A percentile compares a stretch with the other conserved stretches of the same genome.
Evolutionary conservation across 1,139 yeast species (phyloP).

Genomic region (Candida freyschussii): DNA sequence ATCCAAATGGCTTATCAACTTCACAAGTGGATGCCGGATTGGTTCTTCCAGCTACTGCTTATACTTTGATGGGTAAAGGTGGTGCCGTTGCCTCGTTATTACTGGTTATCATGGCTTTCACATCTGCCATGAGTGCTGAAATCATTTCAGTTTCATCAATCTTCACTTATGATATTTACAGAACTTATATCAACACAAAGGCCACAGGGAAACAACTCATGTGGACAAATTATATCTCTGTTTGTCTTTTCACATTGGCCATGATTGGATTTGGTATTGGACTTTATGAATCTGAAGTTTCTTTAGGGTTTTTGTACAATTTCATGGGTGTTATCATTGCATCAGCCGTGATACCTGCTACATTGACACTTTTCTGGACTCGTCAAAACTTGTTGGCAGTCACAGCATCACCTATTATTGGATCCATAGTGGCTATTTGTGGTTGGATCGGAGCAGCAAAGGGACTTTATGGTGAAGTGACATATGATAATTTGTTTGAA

Average conservation of each 20-base stretch:
- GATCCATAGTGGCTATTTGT: constrained; percentile 57
- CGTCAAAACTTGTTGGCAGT: constrained; percentile 63
- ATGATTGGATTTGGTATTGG: constrained; percentile 86
- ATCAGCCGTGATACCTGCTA: constrained; percentile 77
- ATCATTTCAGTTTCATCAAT: constrained; percentile 83
- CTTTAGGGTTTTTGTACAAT: constrained; percentile 83
- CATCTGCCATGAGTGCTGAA: constrained; percentile 83
- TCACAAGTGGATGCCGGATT: constrained; percentile 76
- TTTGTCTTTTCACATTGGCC: constrained; percentile 48
- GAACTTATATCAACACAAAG: constrained; percentile 69
- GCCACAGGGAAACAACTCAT: constrained; percentile 74
- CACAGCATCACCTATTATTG: constrained; percentile 54
- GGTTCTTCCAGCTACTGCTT: constrained; percentile 83
- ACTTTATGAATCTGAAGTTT: constrained; percentile 71
- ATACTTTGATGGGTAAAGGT: constrained; percentile 76
- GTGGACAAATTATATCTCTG: constrained; percentile 26
- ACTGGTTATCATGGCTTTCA: constrained; percentile 77
- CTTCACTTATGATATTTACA: constrained; percentile 79
- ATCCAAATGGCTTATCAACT: constrained; percentile 58
- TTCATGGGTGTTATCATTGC: constrained; percentile 86
- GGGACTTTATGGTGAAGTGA: constrained; percentile 45
- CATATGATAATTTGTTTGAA: constrained; percentile 62
- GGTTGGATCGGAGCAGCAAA: constrained; percentile 64
- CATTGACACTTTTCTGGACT: constrained; percentile 63
- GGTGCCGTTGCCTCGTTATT: constrained; percentile 80